phyloP scores from a whole-genome alignment of 169 alveolate species.

The Eimeria sp. region DNA sequence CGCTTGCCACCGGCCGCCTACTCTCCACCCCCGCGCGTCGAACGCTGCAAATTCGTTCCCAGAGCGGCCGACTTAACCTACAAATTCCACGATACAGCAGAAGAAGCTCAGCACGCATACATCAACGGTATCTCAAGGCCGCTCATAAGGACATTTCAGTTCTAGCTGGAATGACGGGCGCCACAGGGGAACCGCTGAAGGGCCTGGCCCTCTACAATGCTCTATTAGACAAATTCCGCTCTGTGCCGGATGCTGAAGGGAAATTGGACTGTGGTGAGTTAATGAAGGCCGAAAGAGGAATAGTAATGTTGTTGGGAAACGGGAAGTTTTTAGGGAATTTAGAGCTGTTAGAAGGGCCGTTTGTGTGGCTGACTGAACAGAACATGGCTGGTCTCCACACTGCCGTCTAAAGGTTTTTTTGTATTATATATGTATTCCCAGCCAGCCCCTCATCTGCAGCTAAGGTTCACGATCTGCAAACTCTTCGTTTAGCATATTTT shows the following conservation, averaged over 20 bases:
- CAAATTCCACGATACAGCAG: neutral
- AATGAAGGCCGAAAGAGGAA: neutral
- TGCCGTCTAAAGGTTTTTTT: neutral
- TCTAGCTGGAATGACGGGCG: constrained; percentile 7
- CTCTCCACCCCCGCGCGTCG: neutral
- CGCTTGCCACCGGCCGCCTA: neutral
- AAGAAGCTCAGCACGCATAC: too few relatives aligned
- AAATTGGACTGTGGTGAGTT: constrained; percentile 48
- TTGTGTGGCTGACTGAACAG: neutral
- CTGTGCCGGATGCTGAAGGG: constrained; percentile 40
- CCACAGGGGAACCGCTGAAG: constrained; percentile 31
- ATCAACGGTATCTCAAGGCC: neutral
- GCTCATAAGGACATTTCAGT: neutral
- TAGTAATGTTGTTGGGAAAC: neutral
- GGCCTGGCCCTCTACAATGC: constrained; percentile 36
- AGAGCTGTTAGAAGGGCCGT: neutral
- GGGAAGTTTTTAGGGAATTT: neutral
- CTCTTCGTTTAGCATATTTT: neutral
- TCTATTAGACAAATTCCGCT: constrained; percentile 56
- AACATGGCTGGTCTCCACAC: neutral
- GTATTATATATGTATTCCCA: neutral
- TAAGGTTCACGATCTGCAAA: neutral
- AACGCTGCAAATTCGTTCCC: neutral
- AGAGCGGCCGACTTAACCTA: neutral
- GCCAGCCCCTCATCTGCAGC: neutral